Evolutionary conservation across 805 yeast species (phyloP), one percentile per base, ranked within the genome.

Genomic region (Nakazawaea pomicola): DNA sequence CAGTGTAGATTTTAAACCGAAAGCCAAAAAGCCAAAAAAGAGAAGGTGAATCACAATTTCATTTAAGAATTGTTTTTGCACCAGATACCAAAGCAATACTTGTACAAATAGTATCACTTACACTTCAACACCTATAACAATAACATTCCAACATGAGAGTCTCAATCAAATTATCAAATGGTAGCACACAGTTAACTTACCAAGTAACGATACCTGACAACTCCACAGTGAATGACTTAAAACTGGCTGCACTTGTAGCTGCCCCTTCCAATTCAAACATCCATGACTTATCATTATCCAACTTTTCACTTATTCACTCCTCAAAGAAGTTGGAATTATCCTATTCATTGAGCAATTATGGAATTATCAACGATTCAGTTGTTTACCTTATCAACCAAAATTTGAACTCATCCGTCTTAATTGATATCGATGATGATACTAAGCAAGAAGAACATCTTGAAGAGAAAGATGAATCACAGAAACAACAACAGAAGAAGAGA

Each of bases 211-310:
- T 74, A 23, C 73, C 79, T 9, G 71, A 71, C 43, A 67, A 70
- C 52, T 62, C 78, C 37, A 68, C 79, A 1, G 78, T 74, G 29
- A 72, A 65, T 29, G 78, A 74, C 46, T 62, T 76, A 47, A 65
- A 68, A 40, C 60, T 62, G 33, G 65, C 74, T 6, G 71, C 76
- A 16, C 59, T 65, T 38, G 71, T 68, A 19, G 68, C 70, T 3
- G 52, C 65, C 24, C 62, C 62, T 7, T 32, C 53, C 6, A 38
- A 39, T 20, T 36, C 44, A 9, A 33, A 42, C 19, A 25, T 42
- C 12, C 38, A 33, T 4, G 21, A 32, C 17, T 27, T 41, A 12
- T 38, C 43, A 3, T 28, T 39, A 17, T 40, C 46, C 9, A 34
- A 34, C 15, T 43, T 47, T 36, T 60, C 61, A 39, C 46, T 63